A percentile compares a stretch with the other conserved stretches of the same genome.
phyloP scores from a whole-genome alignment of 208 protist species.

The Wallacemonas sp. region DNA sequence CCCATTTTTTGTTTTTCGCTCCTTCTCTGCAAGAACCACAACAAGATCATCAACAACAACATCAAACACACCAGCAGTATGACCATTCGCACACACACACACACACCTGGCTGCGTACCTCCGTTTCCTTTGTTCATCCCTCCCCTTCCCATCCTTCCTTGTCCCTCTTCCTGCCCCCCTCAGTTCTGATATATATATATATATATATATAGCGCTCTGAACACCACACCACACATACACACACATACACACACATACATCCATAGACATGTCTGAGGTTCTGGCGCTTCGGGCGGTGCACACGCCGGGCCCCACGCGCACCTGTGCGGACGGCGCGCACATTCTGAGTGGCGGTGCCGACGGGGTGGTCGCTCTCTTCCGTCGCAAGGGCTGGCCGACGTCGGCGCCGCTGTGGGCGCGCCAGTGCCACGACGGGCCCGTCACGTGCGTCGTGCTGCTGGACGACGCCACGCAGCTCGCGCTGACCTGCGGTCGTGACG shows the following conservation, averaged over 20 bases:
- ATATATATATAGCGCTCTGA: too few species aligned
- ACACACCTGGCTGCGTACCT: too few species aligned
- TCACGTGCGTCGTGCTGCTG: slow-evolving; percentile 67
- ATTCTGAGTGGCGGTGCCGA: slow-evolving; percentile 72
- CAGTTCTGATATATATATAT: too few species aligned
- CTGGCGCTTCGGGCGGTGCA: slow-evolving; percentile 48
- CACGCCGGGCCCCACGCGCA: slow-evolving; percentile 50
- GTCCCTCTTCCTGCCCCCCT: too few species aligned
- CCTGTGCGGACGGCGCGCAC: slow-evolving; percentile 52
- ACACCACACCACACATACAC: too few species aligned
- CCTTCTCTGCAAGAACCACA: not conserved
- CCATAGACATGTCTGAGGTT: slow-evolving; percentile 26
- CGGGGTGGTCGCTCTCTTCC: slow-evolving; percentile 72
- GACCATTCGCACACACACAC: too few species aligned
- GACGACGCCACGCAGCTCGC: slow-evolving; percentile 43
- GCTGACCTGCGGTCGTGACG: slow-evolving; percentile 75
- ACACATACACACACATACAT: too few species aligned
- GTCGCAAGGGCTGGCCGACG: slow-evolving; percentile 41
- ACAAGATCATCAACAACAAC: too few species aligned
- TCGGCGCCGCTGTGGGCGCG: slow-evolving; percentile 59
- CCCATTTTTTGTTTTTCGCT: slow-evolving; percentile 1
- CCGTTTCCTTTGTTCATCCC: slow-evolving; percentile 7
- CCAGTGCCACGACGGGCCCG: slow-evolving; percentile 62
- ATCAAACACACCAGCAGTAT: too few species aligned
- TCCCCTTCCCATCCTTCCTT: slow-evolving; percentile 8